phyloP scores from a whole-genome alignment of 352 stramenopile species.

The Phytophthora macrochlamydospora region DNA sequence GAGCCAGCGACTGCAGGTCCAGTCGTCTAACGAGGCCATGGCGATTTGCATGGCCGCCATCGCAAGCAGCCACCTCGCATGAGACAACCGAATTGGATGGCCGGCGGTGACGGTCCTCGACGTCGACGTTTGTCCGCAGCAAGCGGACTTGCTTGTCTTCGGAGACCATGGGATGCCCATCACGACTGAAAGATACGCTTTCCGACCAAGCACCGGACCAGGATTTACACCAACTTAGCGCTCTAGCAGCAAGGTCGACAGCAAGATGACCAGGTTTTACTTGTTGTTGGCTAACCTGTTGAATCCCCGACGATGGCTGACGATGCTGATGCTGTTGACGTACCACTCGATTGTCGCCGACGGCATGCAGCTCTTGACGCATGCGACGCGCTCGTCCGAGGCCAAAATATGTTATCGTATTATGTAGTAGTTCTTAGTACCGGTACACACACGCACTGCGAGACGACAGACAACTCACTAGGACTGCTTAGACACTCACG shows the following conservation, averaged over 20 bases:
- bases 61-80: neutral
- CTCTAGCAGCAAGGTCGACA: no score
- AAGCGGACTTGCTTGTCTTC: neutral
- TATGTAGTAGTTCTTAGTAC: neutral
- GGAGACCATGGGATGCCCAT: no score
- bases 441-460: neutral
- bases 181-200: no score
- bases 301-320: neutral
- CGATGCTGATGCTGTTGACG: neutral
- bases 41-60: neutral
- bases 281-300: no score
- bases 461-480: no score
- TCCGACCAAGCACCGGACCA: no score
- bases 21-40: neutral
- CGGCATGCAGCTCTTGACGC: neutral
- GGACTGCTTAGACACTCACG: constrained; percentile 7
- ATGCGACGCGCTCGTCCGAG: no score
- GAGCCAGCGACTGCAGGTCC: no score
- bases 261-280: no score
- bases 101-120: neutral
- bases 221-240: no score
- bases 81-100: neutral
- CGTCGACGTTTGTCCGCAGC: neutral
- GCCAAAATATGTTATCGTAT: neutral
- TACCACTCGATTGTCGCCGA: neutral